Percentiles rank a stretch among this genome's conserved stretches.
These are phyloP conservation scores for Paraconiothyrium sp. DNA, from an alignment of 2,329 filamentous ascomycete genomes.

Conservation along the genomic window DNA sequence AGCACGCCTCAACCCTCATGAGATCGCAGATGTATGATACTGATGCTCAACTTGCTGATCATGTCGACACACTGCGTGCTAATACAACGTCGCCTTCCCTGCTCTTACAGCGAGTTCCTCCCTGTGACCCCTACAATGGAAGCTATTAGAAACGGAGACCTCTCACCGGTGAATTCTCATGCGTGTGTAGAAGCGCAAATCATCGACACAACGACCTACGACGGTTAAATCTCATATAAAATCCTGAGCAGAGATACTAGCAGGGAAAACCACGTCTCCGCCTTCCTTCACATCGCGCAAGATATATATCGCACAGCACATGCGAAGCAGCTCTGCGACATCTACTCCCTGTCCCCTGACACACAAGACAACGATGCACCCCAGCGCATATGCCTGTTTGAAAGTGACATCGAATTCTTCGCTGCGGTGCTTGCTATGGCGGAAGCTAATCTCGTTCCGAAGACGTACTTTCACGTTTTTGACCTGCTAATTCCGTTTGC, in stretches of 20 bases:
- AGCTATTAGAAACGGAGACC: too few species aligned
- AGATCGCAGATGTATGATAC: too few species aligned
- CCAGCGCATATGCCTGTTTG: constrained; percentile 3
- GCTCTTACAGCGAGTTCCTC: too few species aligned
- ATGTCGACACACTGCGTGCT: too few species aligned
- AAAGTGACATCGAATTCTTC: constrained; percentile 1
- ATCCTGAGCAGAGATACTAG: neutral
- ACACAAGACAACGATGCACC: neutral
- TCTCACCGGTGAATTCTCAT: too few species aligned
- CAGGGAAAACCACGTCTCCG: neutral
- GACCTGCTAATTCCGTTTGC: neutral
- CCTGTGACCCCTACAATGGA: too few species aligned
- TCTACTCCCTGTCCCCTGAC: neutral
- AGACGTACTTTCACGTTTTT: neutral
- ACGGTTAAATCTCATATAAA: neutral
- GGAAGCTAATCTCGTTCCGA: neutral
- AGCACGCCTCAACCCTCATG: neutral
- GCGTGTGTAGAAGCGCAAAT: constrained; percentile 14
- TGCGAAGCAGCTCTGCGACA: neutral
- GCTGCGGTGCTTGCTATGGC: neutral
- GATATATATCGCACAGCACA: neutral
- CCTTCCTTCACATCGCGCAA: neutral
- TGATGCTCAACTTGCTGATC: too few species aligned
- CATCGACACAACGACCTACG: neutral
- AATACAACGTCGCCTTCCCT: too few species aligned